phyloP scores from a whole-genome alignment of 2,329 filamentous ascomycete genomes.

The Sordariomycetes sp. region DNA sequence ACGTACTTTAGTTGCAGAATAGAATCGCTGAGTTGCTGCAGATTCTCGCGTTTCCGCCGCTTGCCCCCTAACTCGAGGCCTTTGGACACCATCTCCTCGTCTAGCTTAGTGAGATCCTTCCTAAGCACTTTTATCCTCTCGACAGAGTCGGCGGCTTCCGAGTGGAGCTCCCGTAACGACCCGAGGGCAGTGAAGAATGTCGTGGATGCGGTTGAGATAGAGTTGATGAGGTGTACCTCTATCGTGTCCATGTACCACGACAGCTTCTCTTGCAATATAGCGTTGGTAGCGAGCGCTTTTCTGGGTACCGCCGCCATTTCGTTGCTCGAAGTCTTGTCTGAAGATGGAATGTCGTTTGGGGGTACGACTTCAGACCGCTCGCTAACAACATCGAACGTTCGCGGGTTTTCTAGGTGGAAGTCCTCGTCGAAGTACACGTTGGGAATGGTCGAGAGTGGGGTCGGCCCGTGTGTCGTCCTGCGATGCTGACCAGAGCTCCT shows the following conservation, averaged over 20 bases:
- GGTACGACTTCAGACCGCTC: slow-evolving; percentile 94
- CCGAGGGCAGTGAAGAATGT: slow-evolving; percentile 94
- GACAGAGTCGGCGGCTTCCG: slow-evolving; percentile 86
- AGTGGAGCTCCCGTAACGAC: slow-evolving; percentile 80
- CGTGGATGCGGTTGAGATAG: slow-evolving; percentile 88
- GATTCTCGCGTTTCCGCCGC: slow-evolving; percentile 70
- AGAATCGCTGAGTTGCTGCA: slow-evolving; percentile 71
- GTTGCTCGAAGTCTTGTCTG: slow-evolving; percentile 45
- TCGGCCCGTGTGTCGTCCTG: slow-evolving; percentile 59
- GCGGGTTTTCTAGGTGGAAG: slow-evolving; percentile 90
- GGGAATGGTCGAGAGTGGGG: slow-evolving; percentile 86
- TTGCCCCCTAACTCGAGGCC: slow-evolving; percentile 81
- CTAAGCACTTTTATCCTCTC: slow-evolving; percentile 72
- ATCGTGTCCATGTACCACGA: slow-evolving; percentile 99
- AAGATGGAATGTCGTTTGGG: slow-evolving; percentile 33
- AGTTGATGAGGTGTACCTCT: slow-evolving; percentile 91
- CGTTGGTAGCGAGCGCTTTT: slow-evolving; percentile 89
- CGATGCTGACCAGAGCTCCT: slow-evolving; percentile 39
- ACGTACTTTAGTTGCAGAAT: slow-evolving; percentile 75
- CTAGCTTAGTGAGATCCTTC: slow-evolving; percentile 68
- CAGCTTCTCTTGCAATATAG: slow-evolving; percentile 93
- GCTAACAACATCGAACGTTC: slow-evolving; percentile 93
- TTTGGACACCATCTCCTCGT: slow-evolving; percentile 76
- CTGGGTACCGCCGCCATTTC: slow-evolving; percentile 49
- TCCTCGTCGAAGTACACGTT: slow-evolving; percentile 89